Conservation (phyloP, 2,329 filamentous ascomycete genomes). For the Exophiala phaeomuriformis region DNA sequence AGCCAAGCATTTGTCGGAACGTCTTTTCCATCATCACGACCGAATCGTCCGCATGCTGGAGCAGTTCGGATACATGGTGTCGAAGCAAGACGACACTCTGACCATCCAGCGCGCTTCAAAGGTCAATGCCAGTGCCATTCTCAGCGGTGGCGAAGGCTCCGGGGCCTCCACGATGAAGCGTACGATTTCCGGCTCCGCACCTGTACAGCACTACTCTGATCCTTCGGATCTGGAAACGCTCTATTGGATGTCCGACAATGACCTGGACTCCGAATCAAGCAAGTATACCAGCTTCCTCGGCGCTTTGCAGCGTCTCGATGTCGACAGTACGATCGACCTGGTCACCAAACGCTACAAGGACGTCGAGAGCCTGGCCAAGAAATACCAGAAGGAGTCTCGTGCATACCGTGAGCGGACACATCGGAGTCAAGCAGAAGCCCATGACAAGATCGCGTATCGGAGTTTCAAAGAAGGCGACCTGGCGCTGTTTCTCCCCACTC, state of each 20-base stretch:
- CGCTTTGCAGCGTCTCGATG: slow-evolving; percentile 68
- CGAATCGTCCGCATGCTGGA: slow-evolving; percentile 77
- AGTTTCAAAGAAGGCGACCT: slow-evolving; percentile 96
- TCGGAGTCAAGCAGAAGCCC: slow-evolving; percentile 69
- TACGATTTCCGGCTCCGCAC: slow-evolving; percentile 45
- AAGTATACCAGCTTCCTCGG: slow-evolving; percentile 70
- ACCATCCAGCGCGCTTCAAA: slow-evolving; percentile 64
- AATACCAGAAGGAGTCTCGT: slow-evolving; percentile 83
- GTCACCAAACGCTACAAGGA: slow-evolving; percentile 87
- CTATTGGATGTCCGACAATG: slow-evolving; percentile 70
- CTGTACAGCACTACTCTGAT: slow-evolving; percentile 51
- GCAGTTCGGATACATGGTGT: slow-evolving; percentile 74
- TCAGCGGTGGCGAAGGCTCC: slow-evolving; percentile 32
- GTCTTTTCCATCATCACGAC: slow-evolving; percentile 75
- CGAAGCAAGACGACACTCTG: slow-evolving; percentile 65
- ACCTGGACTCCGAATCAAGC: slow-evolving; percentile 58
- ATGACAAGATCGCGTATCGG: slow-evolving; percentile 92
- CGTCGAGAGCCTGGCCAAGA: slow-evolving; percentile 84
- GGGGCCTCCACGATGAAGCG: slow-evolving; percentile 32
- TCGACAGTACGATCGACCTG: slow-evolving; percentile 75
- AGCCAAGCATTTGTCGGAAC: slow-evolving; percentile 76
- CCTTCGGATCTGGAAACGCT: slow-evolving; percentile 64
- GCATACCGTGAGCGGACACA: slow-evolving; percentile 83
- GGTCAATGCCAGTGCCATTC: slow-evolving; percentile 41
- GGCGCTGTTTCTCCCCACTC: slow-evolving; percentile 84